Base-by-base conservation (phyloP, 768 basidiomycete species). In the Psilocybe cubensis region DNA sequence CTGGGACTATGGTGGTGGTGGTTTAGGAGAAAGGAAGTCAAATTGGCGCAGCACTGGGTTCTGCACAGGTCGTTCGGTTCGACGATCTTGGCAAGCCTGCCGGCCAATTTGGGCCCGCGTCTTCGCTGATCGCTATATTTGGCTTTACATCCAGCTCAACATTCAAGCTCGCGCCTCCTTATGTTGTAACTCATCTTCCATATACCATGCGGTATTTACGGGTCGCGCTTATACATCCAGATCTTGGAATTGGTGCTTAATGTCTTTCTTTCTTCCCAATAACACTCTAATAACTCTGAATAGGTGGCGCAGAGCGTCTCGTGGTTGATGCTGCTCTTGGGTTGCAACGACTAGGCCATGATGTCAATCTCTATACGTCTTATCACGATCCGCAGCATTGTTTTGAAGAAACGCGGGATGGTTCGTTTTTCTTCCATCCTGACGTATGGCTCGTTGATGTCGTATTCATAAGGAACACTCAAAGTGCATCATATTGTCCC, bases 291-390 rank as follows among this genome's bases (percentile, higher is more conserved):
- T 55, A 28, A 61, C 56, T 11, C 57, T 20, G 50, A 60, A 23
- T 66, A 98, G 96, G 96, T 62, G 96, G 96, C 18, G 96, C 96
- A 2, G 96, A 99, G 73, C 83, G 96, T 23, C 83, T 98, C 5
- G 89, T 98, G 4, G 96, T 98, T 20, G 96, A 99, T 70, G 94
- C 96, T 23, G 95, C 96, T 2, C 79, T 96, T 0, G 92, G 94
- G 7, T 76, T 99, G 11, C 92, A 98, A 70, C 75, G 81, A 8
- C 79, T 87, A 4, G 96, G 96, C 0, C 95, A 98, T 67, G 74
- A 79, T 0, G 90, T 99, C 17, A 86, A 91, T 64, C 84, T 98
- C 21, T 97, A 94, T 72, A 98, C 97, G 0, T 96, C 94, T 0
- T 86, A 97, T 66, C 95, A 97, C 70, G 89, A 99, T 66, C 82